A percentile compares a stretch with the other conserved stretches of the same genome.
Evolutionary conservation across 1,139 yeast species (phyloP).

Genomic region (Zygosaccharomyces pseudobailii): DNA sequence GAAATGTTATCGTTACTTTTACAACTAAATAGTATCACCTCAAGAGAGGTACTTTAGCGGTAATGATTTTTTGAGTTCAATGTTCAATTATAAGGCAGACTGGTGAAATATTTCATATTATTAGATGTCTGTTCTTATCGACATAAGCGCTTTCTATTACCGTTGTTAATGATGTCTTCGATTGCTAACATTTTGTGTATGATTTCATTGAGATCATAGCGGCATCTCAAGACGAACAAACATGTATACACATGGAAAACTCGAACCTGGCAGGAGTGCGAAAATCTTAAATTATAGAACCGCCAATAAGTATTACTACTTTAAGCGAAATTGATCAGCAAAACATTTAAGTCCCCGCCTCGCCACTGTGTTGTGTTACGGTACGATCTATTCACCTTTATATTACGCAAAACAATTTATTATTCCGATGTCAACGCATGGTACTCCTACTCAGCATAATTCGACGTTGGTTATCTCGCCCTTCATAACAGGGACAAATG

Average conservation of each 20-base stretch:
- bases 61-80: too few species aligned
- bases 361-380: neutral
- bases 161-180: neutral
- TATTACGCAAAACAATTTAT: neutral
- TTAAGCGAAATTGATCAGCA: neutral
- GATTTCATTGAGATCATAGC: neutral
- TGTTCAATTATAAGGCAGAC: too few species aligned
- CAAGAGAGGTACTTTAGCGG: too few species aligned
- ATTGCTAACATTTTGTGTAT: neutral
- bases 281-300: too few species aligned
- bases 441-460: conserved; percentile 45
- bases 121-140: too few species aligned
- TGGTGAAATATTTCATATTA: too few species aligned
- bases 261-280: too few species aligned
- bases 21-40: too few species aligned
- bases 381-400: neutral
- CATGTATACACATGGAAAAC: neutral
- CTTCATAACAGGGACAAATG: conserved; percentile 35
- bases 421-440: conserved; percentile 10
- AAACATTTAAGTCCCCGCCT: neutral
- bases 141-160: neutral
- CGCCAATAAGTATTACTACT: neutral
- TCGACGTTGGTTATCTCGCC: conserved; percentile 65
- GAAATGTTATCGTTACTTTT: too few species aligned
- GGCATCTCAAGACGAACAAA: neutral